A percentile compares a stretch with the other conserved stretches of the same genome.
These are phyloP conservation scores for Marchantia paleacea DNA, from an alignment of 225 moss, liverwort and hornwort species.

Conservation along the genomic window DNA sequence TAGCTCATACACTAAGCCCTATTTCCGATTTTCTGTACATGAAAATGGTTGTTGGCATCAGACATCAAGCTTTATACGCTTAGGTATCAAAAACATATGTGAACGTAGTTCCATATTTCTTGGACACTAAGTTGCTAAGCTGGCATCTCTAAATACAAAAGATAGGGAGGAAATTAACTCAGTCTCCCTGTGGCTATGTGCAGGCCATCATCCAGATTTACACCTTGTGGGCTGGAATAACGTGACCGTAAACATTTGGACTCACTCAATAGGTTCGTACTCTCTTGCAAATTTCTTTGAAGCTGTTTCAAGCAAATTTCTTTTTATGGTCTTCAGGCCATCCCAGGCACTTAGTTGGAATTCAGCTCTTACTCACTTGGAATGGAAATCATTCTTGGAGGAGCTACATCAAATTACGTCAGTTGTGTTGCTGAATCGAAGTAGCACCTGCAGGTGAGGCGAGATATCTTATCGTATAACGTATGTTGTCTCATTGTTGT, in stretches of 20 bases:
- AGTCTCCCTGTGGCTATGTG: neutral
- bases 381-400: neutral
- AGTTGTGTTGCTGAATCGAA: neutral
- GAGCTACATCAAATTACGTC: neutral
- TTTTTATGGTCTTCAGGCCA: neutral
- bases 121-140: too few relatives aligned
- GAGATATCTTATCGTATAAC: neutral
- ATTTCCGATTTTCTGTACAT: too few relatives aligned
- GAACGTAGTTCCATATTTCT: too few relatives aligned
- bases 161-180: neutral
- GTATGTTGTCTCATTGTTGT: neutral
- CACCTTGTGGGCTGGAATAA: slow-evolving; percentile 92
- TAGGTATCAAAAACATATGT: too few relatives aligned
- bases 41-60: too few relatives aligned
- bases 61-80: too few relatives aligned
- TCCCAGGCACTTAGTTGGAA: too few relatives aligned
- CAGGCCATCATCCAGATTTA: slow-evolving; percentile 93
- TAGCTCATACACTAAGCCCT: too few relatives aligned
- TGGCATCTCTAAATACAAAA: too few relatives aligned
- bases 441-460: neutral
- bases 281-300: neutral
- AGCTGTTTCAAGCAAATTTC: neutral
- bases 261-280: slow-evolving; percentile 66
- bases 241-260: slow-evolving; percentile 68
- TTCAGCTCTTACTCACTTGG: too few relatives aligned